phyloP scores from a whole-genome alignment of 1,139 yeast genomes.

The Komagataea norvegica region DNA sequence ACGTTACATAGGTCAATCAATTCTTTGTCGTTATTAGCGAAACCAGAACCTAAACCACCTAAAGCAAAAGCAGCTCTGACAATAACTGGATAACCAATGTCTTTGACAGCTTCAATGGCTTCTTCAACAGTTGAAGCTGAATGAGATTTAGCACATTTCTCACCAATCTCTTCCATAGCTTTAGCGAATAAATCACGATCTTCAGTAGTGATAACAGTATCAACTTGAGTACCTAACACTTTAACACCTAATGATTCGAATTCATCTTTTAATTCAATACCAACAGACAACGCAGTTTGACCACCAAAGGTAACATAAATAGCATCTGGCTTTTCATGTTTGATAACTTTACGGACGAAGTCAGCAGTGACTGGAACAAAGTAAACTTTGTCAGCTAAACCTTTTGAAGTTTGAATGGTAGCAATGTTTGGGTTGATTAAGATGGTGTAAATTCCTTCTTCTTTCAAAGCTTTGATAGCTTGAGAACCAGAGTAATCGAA shows the following conservation, averaged over 20 bases:
- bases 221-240: slow-evolving; percentile 95
- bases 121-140: slow-evolving; percentile 79
- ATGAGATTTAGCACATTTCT: slow-evolving; percentile 89
- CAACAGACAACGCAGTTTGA: slow-evolving; percentile 94
- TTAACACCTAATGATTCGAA: slow-evolving; percentile 87
- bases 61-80: slow-evolving; percentile 97
- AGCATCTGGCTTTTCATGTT: slow-evolving; percentile 95
- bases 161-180: slow-evolving; percentile 92
- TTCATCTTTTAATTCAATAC: slow-evolving; percentile 93
- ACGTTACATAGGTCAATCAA: slow-evolving; percentile 79
- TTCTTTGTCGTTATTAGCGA: slow-evolving; percentile 86
- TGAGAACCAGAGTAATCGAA: slow-evolving; percentile 98
- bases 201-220: slow-evolving; percentile 93
- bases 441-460: slow-evolving; percentile 94
- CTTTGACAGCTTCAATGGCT: slow-evolving; percentile 78
- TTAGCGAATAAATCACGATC: slow-evolving; percentile 94
- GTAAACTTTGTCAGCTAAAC: slow-evolving; percentile 95
- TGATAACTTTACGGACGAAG: slow-evolving; percentile 89
- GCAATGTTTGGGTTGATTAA: slow-evolving; percentile 97
- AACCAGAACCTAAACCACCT: slow-evolving; percentile 98
- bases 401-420: slow-evolving; percentile 96
- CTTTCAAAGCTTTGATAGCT: slow-evolving; percentile 90
- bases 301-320: slow-evolving; percentile 98
- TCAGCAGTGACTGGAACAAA: slow-evolving; percentile 96
- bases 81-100: slow-evolving; percentile 92